Evolutionary conservation across 2,329 filamentous ascomycete genomes (phyloP).

Genomic region (Colletotrichum sp.): DNA sequence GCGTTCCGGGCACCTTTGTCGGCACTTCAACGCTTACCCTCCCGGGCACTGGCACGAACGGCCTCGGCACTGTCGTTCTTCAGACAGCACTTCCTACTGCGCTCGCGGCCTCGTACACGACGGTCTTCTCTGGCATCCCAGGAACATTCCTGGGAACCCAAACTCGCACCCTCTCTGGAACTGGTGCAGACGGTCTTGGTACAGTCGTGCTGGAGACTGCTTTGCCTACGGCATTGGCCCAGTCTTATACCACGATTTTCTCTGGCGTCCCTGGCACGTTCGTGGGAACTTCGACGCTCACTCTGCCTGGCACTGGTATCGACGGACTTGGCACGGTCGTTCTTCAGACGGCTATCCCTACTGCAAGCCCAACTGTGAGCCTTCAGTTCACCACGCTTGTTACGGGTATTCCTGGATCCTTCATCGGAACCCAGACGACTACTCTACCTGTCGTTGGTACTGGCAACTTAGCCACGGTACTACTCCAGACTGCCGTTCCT

Average conservation of each 20-base stretch:
- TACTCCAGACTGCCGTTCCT: constrained; percentile 6
- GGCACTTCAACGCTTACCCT: not conserved
- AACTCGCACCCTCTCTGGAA: not conserved
- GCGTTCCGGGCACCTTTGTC: not conserved
- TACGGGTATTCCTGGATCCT: not conserved
- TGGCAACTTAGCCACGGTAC: not conserved
- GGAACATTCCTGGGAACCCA: not conserved
- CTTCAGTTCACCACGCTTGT: not conserved
- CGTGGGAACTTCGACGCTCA: not conserved
- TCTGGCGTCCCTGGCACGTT: not conserved
- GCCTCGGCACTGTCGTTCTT: not conserved
- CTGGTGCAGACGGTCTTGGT: not conserved
- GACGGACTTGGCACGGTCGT: constrained; percentile 1
- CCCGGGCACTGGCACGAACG: not conserved
- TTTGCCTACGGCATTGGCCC: not conserved
- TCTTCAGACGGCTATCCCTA: constrained; percentile 2
- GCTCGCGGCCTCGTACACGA: not conserved
- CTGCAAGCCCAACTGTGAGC: not conserved
- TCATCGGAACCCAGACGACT: not conserved
- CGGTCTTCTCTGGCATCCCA: not conserved
- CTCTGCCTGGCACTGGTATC: not conserved
- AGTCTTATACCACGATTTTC: constrained; percentile 1
- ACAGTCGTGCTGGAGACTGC: constrained; percentile 3
- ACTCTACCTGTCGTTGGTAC: not conserved
- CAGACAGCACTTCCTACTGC: not conserved